Percentiles rank a stretch among this genome's conserved stretches.
phyloP scores from a whole-genome alignment of 2,329 filamentous ascomycete species.

The Cytospora paraplurivora region DNA sequence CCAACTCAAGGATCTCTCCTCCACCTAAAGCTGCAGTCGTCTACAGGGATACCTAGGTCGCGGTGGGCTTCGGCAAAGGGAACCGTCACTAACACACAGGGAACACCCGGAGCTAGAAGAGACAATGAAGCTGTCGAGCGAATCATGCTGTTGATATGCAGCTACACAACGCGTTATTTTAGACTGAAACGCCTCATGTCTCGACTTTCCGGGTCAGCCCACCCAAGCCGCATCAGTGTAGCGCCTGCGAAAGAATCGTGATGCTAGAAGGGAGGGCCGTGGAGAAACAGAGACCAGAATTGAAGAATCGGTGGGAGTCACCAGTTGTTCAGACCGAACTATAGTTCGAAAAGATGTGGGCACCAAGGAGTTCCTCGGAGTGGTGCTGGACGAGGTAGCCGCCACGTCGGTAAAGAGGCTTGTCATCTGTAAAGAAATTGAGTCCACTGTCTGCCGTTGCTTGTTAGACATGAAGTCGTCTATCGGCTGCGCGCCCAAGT shows the following conservation, averaged over 20 bases:
- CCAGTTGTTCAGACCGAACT: background rate
- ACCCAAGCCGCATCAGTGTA: background rate
- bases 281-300: background rate
- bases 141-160: background rate
- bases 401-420: background rate
- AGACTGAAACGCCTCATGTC: background rate
- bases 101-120: too few relatives aligned
- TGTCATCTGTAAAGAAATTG: background rate
- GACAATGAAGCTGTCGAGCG: background rate
- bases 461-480: conserved; percentile 9
- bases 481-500: conserved; percentile 12
- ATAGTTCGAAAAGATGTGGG: background rate
- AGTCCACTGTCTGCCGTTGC: background rate
- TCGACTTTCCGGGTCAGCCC: background rate
- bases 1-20: too few relatives aligned
- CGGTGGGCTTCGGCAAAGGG: too few relatives aligned
- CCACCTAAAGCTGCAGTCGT: too few relatives aligned
- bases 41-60: too few relatives aligned
- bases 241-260: background rate
- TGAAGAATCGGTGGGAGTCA: background rate
- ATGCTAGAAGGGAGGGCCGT: background rate
- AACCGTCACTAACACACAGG: too few relatives aligned
- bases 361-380: background rate
- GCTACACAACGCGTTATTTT: background rate
- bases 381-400: conserved; percentile 2